Conservation (phyloP, 257 asterid genomes). For the Solanum corneliomulleri region DNA sequence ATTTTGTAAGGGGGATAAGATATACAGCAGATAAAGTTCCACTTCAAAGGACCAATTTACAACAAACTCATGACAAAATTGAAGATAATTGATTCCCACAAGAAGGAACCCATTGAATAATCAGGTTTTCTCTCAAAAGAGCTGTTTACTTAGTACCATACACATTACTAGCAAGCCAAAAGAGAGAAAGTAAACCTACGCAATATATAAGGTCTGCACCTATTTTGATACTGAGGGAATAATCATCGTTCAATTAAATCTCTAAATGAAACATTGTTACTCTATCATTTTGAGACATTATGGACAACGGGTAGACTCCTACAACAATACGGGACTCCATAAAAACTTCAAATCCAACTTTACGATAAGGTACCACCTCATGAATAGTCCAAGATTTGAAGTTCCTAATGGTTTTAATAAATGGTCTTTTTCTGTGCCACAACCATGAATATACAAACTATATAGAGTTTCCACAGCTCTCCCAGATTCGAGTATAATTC, state of each 20-base stretch:
- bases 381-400: slow-evolving; percentile 8
- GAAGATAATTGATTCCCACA: not conserved
- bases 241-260: not conserved
- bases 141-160: not conserved
- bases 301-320: not conserved
- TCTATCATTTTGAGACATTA: not conserved
- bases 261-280: not conserved
- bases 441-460: not conserved
- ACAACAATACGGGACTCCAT: slow-evolving; percentile 2
- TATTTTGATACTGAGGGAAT: not conserved
- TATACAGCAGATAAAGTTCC: not conserved
- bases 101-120: not conserved
- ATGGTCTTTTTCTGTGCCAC: not conserved
- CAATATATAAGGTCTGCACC: not conserved
- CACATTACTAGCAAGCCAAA: not conserved
- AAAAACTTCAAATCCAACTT: slow-evolving; percentile 8
- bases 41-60: not conserved
- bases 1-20: not conserved
- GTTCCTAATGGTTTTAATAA: not conserved
- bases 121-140: not conserved
- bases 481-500: not conserved
- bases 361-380: slow-evolving; percentile 9
- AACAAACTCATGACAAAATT: not conserved
- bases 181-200: not conserved
- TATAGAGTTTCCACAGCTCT: not conserved